These are phyloP conservation scores for Fomitopsis betulina DNA, from an alignment of 1,284 basidiomycete species.

Conservation along the genomic window DNA sequence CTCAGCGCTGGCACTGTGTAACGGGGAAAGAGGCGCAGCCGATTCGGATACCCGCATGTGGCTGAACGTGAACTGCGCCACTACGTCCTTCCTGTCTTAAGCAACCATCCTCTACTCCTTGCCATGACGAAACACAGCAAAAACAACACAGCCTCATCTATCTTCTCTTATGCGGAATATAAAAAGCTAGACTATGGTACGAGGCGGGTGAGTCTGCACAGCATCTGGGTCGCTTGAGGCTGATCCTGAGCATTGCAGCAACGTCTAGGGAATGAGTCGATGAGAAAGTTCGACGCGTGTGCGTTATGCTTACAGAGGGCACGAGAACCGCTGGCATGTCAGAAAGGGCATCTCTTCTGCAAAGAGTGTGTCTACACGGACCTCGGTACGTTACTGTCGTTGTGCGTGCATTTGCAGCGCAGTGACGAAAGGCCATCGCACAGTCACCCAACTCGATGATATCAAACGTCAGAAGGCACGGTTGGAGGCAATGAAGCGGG, in stretches of 20 bases:
- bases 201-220: conserved; percentile 47
- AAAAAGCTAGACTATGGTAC: conserved; percentile 82
- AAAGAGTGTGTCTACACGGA: conserved; percentile 83
- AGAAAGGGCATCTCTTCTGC: conserved; percentile 86
- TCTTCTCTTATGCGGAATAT: conserved; percentile 84
- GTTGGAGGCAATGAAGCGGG: conserved; percentile 67
- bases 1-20: neutral
- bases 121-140: conserved; percentile 84
- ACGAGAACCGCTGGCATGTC: conserved; percentile 76
- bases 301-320: conserved; percentile 80
- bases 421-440: conserved; percentile 5
- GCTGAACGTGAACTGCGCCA: no score
- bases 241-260: conserved; percentile 41
- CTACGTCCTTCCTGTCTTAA: neutral
- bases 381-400: conserved; percentile 46
- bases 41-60: no score
- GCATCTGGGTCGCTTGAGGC: neutral
- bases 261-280: conserved; percentile 86
- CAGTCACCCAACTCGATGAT: conserved; percentile 85
- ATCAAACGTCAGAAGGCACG: conserved; percentile 82
- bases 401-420: neutral
- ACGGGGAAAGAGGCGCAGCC: no score
- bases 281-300: conserved; percentile 86
- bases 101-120: neutral
- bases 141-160: conserved; percentile 83